These are phyloP conservation scores for Neopestalotiopsis rosae DNA, from an alignment of 2,329 filamentous ascomycete species.

Conservation along the genomic window DNA sequence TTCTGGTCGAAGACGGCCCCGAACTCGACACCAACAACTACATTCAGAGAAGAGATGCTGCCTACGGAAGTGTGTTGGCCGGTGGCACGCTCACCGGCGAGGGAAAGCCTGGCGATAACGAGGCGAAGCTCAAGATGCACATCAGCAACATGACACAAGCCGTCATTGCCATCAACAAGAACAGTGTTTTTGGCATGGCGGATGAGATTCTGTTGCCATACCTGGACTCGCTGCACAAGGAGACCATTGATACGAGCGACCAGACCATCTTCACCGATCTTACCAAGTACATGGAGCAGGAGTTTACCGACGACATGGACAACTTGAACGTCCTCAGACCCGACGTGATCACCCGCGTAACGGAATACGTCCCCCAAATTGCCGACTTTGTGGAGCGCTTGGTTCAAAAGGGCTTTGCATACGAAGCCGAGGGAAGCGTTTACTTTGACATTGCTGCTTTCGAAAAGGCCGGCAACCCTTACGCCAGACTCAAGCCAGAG, in stretches of 20 bases:
- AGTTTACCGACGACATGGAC: conserved; percentile 88
- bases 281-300: conserved; percentile 83
- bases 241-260: conserved; percentile 65
- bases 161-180: conserved; percentile 52
- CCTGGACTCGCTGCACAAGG: conserved; percentile 73
- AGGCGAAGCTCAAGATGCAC: conserved; percentile 92
- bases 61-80: conserved; percentile 59
- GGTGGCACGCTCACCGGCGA: conserved; percentile 62
- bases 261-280: conserved; percentile 84
- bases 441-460: conserved; percentile 93
- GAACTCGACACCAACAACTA: conserved; percentile 58
- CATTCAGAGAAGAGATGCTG: conserved; percentile 51
- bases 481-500: conserved; percentile 85
- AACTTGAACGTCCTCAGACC: conserved; percentile 84
- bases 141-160: conserved; percentile 67
- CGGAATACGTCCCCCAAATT: conserved; percentile 88
- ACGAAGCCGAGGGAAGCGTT: conserved; percentile 81
- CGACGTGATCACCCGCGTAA: conserved; percentile 86
- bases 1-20: conserved; percentile 47
- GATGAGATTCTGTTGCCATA: conserved; percentile 80
- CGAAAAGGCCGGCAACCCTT: conserved; percentile 82
- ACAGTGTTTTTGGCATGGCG: conserved; percentile 57
- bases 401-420: conserved; percentile 85
- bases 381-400: conserved; percentile 83
- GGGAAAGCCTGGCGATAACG: conserved; percentile 72